Conservation (phyloP, 202 grass and related monocot genomes). For the Zoysia matrella region DNA sequence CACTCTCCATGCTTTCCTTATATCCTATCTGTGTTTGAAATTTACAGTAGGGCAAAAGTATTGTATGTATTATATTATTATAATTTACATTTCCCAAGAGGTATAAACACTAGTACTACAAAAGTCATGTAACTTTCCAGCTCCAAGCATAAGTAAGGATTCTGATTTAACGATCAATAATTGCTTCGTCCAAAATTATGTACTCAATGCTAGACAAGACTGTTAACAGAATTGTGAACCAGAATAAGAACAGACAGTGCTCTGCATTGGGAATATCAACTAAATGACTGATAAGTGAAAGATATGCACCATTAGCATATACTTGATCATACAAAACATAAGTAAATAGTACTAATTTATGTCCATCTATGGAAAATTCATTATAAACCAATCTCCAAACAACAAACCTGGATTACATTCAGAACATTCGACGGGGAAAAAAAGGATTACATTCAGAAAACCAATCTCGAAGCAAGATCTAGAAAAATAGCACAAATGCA, state of each 20-base stretch:
- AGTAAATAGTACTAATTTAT: neutral
- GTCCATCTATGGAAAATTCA: neutral
- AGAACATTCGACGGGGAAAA: too few relatives aligned
- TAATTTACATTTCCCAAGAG: neutral
- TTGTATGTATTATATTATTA: neutral
- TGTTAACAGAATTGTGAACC: conserved; percentile 6
- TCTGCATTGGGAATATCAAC: conserved; percentile 11
- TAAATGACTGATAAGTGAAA: conserved; percentile 7
- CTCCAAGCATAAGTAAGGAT: neutral
- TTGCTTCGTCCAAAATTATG: conserved; percentile 14
- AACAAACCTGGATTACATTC: neutral
- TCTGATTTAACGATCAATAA: neutral
- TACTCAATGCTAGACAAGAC: neutral
- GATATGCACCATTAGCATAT: neutral
- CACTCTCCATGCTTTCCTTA: conserved; percentile 11
- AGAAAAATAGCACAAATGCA: conserved; percentile 24
- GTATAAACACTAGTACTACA: conserved; percentile 11
- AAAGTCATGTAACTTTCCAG: neutral
- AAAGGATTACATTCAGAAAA: conserved; percentile 27
- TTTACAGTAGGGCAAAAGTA: conserved; percentile 1
- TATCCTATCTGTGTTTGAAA: neutral
- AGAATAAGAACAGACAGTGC: conserved; percentile 21
- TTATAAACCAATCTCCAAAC: neutral
- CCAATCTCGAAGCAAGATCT: neutral
- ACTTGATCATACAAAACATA: neutral